These are phyloP conservation scores for Inga leiocalycina DNA, from an alignment of 306 rosid species.

Conservation along the genomic window DNA sequence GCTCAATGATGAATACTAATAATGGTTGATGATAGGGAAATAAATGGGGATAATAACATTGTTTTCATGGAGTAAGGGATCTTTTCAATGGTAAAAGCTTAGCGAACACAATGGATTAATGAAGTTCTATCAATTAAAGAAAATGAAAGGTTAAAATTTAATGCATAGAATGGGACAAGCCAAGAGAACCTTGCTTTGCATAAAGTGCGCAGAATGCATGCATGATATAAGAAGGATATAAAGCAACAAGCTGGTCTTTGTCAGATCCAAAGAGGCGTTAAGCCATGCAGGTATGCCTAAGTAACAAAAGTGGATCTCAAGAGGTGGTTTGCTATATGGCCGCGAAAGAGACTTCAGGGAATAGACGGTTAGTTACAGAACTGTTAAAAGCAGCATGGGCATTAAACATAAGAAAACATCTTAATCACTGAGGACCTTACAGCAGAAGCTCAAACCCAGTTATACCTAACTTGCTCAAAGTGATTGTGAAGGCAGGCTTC, in stretches of 20 bases:
- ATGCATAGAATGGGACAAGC: background rate
- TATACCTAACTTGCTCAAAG: background rate
- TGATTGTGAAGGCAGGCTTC: background rate
- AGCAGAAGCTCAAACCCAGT: background rate
- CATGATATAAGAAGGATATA: background rate
- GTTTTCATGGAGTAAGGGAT: background rate
- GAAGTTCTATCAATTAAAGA: background rate
- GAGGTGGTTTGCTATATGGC: background rate
- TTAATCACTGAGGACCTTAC: background rate
- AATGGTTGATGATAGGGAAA: background rate
- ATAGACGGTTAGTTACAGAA: background rate
- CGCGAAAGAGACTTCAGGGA: background rate
- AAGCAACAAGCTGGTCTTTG: background rate
- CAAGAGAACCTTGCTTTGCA: background rate
- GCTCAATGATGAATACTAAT: background rate
- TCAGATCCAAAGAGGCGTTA: background rate
- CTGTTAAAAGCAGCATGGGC: background rate
- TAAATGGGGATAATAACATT: background rate
- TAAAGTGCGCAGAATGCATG: background rate
- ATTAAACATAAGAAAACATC: background rate
- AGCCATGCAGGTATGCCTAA: background rate
- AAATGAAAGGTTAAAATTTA: background rate
- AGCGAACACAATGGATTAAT: background rate
- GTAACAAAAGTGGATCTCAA: background rate
- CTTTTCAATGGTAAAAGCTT: background rate